phyloP scores from a whole-genome alignment of 306 rosid genomes.

The Dryas alaskensis region DNA sequence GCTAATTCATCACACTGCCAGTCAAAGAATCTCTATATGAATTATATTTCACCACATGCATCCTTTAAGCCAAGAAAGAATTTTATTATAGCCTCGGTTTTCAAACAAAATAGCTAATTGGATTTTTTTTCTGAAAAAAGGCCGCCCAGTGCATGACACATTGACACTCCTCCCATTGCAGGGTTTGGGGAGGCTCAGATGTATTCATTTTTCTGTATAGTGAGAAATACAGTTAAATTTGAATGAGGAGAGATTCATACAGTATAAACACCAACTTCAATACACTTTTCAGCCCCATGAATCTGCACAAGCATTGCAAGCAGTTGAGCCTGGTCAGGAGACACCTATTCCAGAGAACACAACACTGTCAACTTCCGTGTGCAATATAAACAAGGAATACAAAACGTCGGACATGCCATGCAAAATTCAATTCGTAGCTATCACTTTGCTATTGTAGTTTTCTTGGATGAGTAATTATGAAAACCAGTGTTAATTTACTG shows the following conservation, averaged over 20 bases:
- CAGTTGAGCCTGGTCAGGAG: conserved; percentile 96
- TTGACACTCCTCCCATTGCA: no score
- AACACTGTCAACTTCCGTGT: conserved; percentile 25
- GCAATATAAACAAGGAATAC: conserved; percentile 12
- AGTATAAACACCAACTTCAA: conserved; percentile 94
- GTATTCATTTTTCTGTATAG: not conserved
- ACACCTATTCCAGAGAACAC: conserved; percentile 51
- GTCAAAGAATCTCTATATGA: not conserved
- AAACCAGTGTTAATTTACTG: not conserved
- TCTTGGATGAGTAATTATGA: not conserved
- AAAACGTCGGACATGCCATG: conserved; percentile 16
- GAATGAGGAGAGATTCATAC: conserved; percentile 39
- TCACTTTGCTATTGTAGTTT: not conserved
- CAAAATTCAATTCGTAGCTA: conserved; percentile 9
- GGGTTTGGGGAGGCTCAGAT: no score
- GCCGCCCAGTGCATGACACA: no score
- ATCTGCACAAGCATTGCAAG: conserved; percentile 91
- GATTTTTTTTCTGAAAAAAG: no score
- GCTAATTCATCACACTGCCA: not conserved
- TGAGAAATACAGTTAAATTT: not conserved
- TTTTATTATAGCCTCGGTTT: no score
- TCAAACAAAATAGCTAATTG: no score
- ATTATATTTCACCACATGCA: not conserved
- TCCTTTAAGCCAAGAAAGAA: not conserved
- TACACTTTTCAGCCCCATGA: conserved; percentile 85